Conservation (phyloP, 495 filamentous ascomycete species). For the Physcia stellaris region DNA sequence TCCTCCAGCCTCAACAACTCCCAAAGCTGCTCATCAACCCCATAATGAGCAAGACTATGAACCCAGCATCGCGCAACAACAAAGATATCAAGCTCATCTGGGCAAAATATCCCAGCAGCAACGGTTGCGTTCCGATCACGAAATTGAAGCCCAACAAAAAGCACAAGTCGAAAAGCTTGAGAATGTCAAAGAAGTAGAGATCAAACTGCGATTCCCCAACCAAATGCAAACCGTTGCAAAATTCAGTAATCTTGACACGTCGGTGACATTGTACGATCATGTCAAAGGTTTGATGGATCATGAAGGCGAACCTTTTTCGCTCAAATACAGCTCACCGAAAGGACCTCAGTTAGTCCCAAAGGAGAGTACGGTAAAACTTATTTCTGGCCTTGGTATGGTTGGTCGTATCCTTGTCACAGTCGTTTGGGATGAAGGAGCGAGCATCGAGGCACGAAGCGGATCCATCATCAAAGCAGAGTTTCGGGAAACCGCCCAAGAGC, state of each 20-base stretch:
- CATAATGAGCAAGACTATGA: conserved; percentile 65
- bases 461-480: conserved; percentile 51
- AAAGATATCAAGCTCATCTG: conserved; percentile 65
- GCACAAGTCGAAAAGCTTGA: conserved; percentile 46
- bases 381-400: conserved; percentile 55
- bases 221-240: conserved; percentile 53
- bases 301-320: conserved; percentile 34
- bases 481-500: conserved; percentile 48
- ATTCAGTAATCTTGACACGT: conserved; percentile 50
- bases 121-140: conserved; percentile 33
- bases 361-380: conserved; percentile 40
- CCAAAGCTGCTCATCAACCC: conserved; percentile 51
- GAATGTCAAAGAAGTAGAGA: conserved; percentile 49
- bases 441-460: conserved; percentile 23
- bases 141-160: conserved; percentile 32
- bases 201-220: conserved; percentile 83
- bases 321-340: conserved; percentile 27
- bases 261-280: conserved; percentile 50
- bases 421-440: conserved; percentile 52
- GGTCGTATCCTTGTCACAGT: conserved; percentile 65
- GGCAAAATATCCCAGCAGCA: conserved; percentile 47
- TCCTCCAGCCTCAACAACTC: conserved; percentile 56
- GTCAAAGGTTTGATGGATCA: conserved; percentile 34
- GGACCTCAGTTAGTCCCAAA: conserved; percentile 29
- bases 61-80: conserved; percentile 74